These are phyloP conservation scores for Apiospora hydei DNA, from an alignment of 2,329 filamentous ascomycete genomes.

Conservation along the genomic window DNA sequence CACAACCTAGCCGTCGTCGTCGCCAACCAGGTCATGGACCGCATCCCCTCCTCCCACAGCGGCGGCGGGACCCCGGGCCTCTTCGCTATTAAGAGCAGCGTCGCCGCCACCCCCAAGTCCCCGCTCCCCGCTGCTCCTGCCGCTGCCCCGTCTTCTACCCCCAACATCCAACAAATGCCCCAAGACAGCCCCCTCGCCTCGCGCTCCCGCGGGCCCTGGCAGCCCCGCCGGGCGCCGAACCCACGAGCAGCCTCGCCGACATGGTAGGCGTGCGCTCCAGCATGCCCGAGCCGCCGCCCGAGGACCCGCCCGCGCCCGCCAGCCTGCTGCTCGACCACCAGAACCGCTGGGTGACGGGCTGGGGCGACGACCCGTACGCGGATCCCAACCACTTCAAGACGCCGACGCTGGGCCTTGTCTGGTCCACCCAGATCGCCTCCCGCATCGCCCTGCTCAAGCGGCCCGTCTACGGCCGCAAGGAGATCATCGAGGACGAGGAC, in stretches of 20 bases:
- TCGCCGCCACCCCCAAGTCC: neutral
- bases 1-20: slow-evolving; percentile 86
- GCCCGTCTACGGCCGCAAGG: slow-evolving; percentile 56
- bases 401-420: slow-evolving; percentile 85
- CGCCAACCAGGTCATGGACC: slow-evolving; percentile 94
- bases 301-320: slow-evolving; percentile 47
- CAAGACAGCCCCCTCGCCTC: slow-evolving; percentile 61
- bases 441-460: slow-evolving; percentile 83
- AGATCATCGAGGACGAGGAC: slow-evolving; percentile 43
- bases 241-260: slow-evolving; percentile 50
- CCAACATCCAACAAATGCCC: slow-evolving; percentile 28
- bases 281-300: slow-evolving; percentile 42
- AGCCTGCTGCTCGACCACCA: slow-evolving; percentile 84
- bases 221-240: slow-evolving; percentile 43
- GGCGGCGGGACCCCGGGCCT: slow-evolving; percentile 16
- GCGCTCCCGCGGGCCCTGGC: slow-evolving; percentile 46
- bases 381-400: slow-evolving; percentile 70
- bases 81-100: slow-evolving; percentile 21
- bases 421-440: slow-evolving; percentile 87
- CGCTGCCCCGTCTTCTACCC: slow-evolving; percentile 25
- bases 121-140: slow-evolving; percentile 27
- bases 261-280: slow-evolving; percentile 40
- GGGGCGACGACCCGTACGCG: slow-evolving; percentile 74
- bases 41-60: slow-evolving; percentile 58
- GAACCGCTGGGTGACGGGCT: slow-evolving; percentile 93